A percentile compares a stretch with the other conserved stretches of the same genome.
phyloP scores from a whole-genome alignment of 73 alveolate species.

The Diophrys appendiculata region DNA sequence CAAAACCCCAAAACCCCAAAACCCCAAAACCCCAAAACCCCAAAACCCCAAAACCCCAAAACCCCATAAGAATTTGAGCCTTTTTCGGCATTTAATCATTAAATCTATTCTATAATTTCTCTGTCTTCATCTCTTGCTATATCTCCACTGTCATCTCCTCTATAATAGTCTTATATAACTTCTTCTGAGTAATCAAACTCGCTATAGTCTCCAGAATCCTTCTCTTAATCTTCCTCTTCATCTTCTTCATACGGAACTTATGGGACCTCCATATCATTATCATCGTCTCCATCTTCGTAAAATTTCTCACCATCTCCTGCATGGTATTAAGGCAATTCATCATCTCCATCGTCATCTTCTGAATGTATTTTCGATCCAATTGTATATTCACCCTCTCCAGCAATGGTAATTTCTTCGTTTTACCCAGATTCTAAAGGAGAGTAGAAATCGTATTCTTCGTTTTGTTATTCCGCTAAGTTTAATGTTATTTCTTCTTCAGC shows the following conservation, averaged over 20 bases:
- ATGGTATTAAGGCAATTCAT: neutral
- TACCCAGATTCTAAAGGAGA: neutral
- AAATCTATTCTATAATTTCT: too few species aligned
- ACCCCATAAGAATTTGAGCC: too few species aligned
- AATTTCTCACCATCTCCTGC: neutral
- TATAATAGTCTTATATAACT: neutral
- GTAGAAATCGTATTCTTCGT: neutral
- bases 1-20: too few species aligned
- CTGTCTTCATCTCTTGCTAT: too few species aligned
- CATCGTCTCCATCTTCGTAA: slow-evolving; percentile 2
- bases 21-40: too few species aligned
- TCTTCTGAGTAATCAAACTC: neutral
- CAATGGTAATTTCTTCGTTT: neutral
- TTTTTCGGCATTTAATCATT: too few species aligned
- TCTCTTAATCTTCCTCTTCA: neutral
- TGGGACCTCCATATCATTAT: neutral
- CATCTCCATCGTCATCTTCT: neutral
- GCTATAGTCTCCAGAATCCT: neutral
- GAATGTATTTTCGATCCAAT: neutral
- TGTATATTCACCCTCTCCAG: neutral
- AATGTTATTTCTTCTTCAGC: neutral
- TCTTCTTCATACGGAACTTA: neutral
- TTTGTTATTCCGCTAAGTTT: neutral
- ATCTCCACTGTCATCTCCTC: neutral
- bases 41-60: too few species aligned